These are phyloP conservation scores for Trichosporon sp. DNA, from an alignment of 1,284 basidiomycete species.

Conservation along the genomic window DNA sequence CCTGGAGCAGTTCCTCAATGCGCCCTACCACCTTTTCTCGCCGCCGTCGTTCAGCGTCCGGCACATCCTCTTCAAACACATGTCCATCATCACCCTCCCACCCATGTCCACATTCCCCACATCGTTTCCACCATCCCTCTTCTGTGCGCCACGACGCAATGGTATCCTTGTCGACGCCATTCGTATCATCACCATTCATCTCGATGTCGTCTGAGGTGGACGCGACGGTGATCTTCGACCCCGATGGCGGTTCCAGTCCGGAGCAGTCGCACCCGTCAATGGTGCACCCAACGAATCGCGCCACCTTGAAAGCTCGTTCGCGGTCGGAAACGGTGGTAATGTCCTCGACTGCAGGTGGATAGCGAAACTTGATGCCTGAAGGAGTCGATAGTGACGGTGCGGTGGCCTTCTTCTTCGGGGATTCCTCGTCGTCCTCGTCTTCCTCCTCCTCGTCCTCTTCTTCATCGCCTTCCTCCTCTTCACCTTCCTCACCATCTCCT, in stretches of 20 bases:
- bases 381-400: constrained; percentile 2
- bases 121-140: constrained; percentile 60
- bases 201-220: constrained; percentile 54
- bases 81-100: constrained; percentile 66
- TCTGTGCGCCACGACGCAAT: constrained; percentile 20
- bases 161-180: constrained; percentile 49
- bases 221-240: constrained; percentile 58
- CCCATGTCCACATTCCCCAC: constrained; percentile 67
- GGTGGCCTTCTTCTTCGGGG: not conserved
- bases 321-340: constrained; percentile 31
- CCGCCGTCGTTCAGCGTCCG: constrained; percentile 51
- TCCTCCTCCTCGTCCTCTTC: constrained; percentile 15
- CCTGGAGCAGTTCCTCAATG: constrained; percentile 79
- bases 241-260: constrained; percentile 64
- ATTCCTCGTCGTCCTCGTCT: constrained; percentile 19
- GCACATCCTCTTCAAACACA: constrained; percentile 47
- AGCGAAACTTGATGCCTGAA: constrained; percentile 22
- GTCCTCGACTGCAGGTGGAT: constrained; percentile 35
- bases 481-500: constrained; percentile 10
- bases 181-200: constrained; percentile 51
- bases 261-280: constrained; percentile 56
- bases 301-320: constrained; percentile 45
- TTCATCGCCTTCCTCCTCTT: constrained; percentile 17
- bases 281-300: constrained; percentile 41
- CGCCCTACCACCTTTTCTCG: constrained; percentile 72